Evolutionary conservation across 2,329 filamentous ascomycete genomes (phyloP).

Genomic region (Aspergillus sojae): DNA sequence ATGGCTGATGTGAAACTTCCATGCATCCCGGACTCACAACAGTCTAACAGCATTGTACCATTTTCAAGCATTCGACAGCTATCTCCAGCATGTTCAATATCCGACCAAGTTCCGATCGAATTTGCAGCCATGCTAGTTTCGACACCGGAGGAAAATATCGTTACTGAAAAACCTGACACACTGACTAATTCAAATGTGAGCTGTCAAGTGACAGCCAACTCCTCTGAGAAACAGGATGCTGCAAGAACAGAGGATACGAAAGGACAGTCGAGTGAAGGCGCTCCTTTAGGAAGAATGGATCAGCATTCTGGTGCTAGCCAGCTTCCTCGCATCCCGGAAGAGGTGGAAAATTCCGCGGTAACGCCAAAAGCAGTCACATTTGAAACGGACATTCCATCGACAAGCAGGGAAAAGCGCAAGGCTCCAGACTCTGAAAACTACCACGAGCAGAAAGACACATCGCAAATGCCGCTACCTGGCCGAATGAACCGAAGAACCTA

Average conservation of each 20-base stretch:
- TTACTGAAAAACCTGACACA: not conserved
- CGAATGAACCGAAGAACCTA: conserved; percentile 24
- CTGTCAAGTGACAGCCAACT: not conserved
- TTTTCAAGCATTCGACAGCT: conserved; percentile 35
- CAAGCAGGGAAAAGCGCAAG: conserved; percentile 10
- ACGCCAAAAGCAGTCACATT: conserved; percentile 33
- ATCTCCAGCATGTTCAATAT: conserved; percentile 17
- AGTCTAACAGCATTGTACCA: conserved; percentile 30
- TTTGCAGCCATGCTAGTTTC: conserved; percentile 33
- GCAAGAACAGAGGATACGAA: not conserved
- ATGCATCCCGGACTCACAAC: conserved; percentile 9
- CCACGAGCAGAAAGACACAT: not conserved
- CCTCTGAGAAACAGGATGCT: not conserved
- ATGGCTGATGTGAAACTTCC: not conserved
- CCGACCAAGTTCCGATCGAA: conserved; percentile 28
- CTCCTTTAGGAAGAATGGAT: not conserved
- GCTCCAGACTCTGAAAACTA: not conserved
- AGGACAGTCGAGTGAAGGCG: not conserved
- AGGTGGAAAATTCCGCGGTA: not conserved
- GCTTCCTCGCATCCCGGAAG: not conserved
- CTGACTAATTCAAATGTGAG: not conserved
- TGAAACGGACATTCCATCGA: conserved; percentile 8
- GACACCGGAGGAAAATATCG: conserved; percentile 15
- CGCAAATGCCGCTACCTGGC: not conserved
- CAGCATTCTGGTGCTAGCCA: not conserved